Percentiles rank a stretch among this genome's conserved stretches.
These are phyloP conservation scores for Picea glauca DNA, from an alignment of 75 land plant species.

Conservation along the genomic window DNA sequence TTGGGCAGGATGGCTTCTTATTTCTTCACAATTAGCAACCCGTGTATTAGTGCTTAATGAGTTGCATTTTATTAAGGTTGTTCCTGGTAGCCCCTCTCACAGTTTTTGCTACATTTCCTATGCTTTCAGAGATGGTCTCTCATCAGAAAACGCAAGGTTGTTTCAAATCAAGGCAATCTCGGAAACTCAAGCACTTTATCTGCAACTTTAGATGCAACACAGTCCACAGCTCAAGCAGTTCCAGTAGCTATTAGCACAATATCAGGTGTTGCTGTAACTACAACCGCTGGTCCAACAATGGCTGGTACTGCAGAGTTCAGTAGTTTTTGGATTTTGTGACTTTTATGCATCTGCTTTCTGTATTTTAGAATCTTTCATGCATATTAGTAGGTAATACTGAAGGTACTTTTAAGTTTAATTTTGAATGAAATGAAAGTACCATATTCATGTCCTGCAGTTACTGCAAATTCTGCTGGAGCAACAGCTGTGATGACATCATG, in stretches of 20 bases:
- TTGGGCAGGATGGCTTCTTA: not conserved
- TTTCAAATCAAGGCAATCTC: constrained; percentile 10
- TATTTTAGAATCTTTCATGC: not conserved
- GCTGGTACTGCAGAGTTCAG: not conserved
- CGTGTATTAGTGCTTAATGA: not conserved
- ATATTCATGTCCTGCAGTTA: not conserved
- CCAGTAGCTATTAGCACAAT: constrained; percentile 25
- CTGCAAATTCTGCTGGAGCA: constrained; percentile 7
- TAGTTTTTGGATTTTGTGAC: not conserved
- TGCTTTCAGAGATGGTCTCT: constrained; percentile 77
- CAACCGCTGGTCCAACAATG: not conserved
- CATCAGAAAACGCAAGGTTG: constrained; percentile 46
- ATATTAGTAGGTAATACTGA: not conserved
- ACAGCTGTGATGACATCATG: not conserved
- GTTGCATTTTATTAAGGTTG: not conserved
- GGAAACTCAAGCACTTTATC: constrained; percentile 15
- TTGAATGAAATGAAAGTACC: not conserved
- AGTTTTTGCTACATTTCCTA: not conserved
- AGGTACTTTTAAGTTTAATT: not conserved
- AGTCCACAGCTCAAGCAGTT: constrained; percentile 39
- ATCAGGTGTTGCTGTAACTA: constrained; percentile 2
- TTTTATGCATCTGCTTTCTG: not conserved
- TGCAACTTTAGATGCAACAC: constrained; percentile 27
- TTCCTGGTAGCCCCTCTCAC: not conserved
- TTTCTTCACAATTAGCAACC: not conserved